Evolutionary conservation across 2,329 filamentous ascomycete genomes (phyloP).

Genomic region (Xylaria sp.): DNA sequence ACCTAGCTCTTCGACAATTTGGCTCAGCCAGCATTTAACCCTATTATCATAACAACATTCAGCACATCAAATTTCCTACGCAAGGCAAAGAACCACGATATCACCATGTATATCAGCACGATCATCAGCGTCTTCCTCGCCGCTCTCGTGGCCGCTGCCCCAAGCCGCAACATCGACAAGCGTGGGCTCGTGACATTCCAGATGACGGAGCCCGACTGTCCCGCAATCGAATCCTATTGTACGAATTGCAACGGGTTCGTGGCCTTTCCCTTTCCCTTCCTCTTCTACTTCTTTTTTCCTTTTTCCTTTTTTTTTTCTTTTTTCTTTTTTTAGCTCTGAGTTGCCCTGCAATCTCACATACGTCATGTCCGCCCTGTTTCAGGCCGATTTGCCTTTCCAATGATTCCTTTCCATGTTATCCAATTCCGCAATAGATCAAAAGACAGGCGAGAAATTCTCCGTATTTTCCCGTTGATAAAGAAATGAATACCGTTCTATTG

Average conservation of each 20-base stretch:
- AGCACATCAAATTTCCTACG: neutral
- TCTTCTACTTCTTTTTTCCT: neutral
- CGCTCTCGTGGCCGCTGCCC: conserved; percentile 35
- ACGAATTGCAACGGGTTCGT: conserved; percentile 39
- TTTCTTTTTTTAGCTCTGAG: neutral
- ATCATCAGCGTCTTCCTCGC: conserved; percentile 39
- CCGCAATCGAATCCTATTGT: conserved; percentile 42
- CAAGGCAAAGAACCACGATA: neutral
- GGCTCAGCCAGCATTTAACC: neutral
- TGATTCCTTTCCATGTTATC: neutral
- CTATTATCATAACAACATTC: neutral
- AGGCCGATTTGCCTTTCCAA: neutral
- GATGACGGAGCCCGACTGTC: conserved; percentile 42
- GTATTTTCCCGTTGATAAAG: neutral
- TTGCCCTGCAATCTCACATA: neutral
- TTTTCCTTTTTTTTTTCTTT: no score
- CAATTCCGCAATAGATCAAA: neutral
- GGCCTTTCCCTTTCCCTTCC: neutral
- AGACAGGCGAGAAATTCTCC: neutral
- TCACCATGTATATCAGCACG: conserved; percentile 38
- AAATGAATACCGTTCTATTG: neutral
- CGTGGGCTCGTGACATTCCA: conserved; percentile 14
- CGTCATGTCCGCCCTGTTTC: neutral
- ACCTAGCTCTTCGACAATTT: neutral
- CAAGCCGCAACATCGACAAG: neutral